These are phyloP conservation scores for Heterotrichella gracilis DNA, from an alignment of 352 stramenopile genomes.

Conservation along the genomic window DNA sequence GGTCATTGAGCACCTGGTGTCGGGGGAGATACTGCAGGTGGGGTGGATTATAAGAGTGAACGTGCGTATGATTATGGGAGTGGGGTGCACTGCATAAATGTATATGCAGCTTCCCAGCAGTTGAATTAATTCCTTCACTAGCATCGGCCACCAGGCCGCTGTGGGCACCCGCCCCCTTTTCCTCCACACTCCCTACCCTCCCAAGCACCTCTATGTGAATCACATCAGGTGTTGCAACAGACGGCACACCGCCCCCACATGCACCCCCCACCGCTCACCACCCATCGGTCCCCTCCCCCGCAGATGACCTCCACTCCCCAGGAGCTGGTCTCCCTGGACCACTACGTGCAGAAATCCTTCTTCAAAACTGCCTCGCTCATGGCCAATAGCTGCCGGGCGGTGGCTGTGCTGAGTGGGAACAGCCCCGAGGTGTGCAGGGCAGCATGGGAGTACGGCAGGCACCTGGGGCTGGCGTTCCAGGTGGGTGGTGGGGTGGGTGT, in stretches of 20 bases:
- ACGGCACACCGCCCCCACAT: background rate
- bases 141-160: too few species aligned
- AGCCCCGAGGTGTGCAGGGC: conserved; percentile 35
- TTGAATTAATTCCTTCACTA: too few species aligned
- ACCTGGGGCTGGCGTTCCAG: conserved; percentile 87
- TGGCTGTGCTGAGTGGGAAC: conserved; percentile 58
- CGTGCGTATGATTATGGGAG: too few species aligned
- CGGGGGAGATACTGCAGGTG: conserved; percentile 98
- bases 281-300: background rate
- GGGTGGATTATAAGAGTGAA: too few species aligned
- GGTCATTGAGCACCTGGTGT: conserved; percentile 87
- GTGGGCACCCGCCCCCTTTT: too few species aligned
- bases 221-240: too few species aligned
- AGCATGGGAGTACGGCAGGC: conserved; percentile 73
- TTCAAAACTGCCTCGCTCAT: conserved; percentile 96
- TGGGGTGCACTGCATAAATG: too few species aligned
- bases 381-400: conserved; percentile 70
- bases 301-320: too few species aligned
- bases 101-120: too few species aligned
- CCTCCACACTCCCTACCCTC: too few species aligned
- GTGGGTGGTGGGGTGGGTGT: too few species aligned
- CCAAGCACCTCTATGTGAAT: too few species aligned
- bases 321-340: conserved; percentile 65
- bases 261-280: background rate
- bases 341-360: conserved; percentile 90